Base-by-base conservation (phyloP, 2,329 filamentous ascomycete genomes). In the Xylariaceae sp. region DNA sequence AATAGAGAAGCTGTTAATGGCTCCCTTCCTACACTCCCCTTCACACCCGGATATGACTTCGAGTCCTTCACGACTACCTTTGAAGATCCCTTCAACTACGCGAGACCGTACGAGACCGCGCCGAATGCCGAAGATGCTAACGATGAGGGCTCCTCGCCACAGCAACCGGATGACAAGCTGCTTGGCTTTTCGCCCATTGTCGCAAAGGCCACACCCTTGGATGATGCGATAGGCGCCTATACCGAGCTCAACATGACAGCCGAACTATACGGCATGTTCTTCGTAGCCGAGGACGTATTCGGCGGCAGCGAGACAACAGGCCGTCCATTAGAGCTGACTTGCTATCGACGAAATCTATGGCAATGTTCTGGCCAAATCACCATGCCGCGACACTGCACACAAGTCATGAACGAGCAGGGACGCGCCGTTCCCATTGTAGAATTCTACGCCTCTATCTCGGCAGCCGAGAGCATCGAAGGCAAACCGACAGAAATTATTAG, bases 401-500 rank as follows among this genome's bases (percentile, higher is more conserved):
- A 87, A 49, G 76, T 90, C 60, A 63, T 80, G 44, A 72, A 78
- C 53, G 91, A 92, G 12, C 86, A 94, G 53, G 85, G 88, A 37
- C 85, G 83, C 33, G 84, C 88, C 41, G 79, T 88, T 19, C 84
- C 88, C 33, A 80, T 93, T 4, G 82, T 86, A 36, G 80, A 95
- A 49, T 67, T 95, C 51, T 86, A 88, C 49, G 82, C 93, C 19
- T 84, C 85, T 27, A 89, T 97, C 42, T 86, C 86, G 1, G 91
- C 89, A 2, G 81, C 86, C 3, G 92, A 97, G 67, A 95, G 89
- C 5, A 94, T 96, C 40, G 92, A 97, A 63, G 88, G 88, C 39
- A 95, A 95, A 61, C 60, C 82, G 1, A 92, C 94, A 5, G 94
- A 96, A 68, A 95, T 97, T 50, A 96, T 97, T 48, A 93, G 86